phyloP scores from a whole-genome alignment of 2,329 filamentous ascomycete species.

The Acrocalymma vagum region DNA sequence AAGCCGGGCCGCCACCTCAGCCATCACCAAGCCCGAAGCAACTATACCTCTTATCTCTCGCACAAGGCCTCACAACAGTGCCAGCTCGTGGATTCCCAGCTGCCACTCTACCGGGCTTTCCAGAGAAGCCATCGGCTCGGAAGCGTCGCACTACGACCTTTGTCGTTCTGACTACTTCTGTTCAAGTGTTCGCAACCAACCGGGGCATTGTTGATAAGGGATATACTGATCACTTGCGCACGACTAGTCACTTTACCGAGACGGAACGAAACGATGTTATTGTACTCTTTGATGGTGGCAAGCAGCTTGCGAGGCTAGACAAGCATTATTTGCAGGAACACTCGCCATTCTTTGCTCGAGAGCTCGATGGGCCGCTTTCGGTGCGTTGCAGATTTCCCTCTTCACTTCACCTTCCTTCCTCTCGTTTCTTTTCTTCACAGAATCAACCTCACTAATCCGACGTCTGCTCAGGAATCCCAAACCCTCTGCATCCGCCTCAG shows the following conservation, averaged over 20 bases:
- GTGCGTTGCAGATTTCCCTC: constrained; percentile 4
- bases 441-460: neutral
- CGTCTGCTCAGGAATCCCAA: constrained; percentile 7
- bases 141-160: too few species aligned
- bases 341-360: constrained; percentile 22
- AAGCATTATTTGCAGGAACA: constrained; percentile 21
- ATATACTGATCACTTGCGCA: constrained; percentile 4
- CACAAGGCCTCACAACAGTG: too few species aligned
- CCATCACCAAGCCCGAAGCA: too few species aligned
- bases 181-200: too few species aligned
- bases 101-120: too few species aligned
- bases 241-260: constrained; percentile 12
- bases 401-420: neutral
- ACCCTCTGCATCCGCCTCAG: constrained; percentile 25
- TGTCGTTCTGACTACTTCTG: too few species aligned
- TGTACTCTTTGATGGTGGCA: constrained; percentile 25
- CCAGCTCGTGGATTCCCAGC: too few species aligned
- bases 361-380: constrained; percentile 17
- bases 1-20: too few species aligned
- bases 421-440: too few species aligned
- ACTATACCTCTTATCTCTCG: too few species aligned
- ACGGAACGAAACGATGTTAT: constrained; percentile 21
- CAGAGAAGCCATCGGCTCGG: too few species aligned
- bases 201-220: neutral
- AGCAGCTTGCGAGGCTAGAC: constrained; percentile 20